Percentiles rank a stretch among this genome's conserved stretches.
Conservation (phyloP, 306 rosid species). For the Myrica gale region DNA sequence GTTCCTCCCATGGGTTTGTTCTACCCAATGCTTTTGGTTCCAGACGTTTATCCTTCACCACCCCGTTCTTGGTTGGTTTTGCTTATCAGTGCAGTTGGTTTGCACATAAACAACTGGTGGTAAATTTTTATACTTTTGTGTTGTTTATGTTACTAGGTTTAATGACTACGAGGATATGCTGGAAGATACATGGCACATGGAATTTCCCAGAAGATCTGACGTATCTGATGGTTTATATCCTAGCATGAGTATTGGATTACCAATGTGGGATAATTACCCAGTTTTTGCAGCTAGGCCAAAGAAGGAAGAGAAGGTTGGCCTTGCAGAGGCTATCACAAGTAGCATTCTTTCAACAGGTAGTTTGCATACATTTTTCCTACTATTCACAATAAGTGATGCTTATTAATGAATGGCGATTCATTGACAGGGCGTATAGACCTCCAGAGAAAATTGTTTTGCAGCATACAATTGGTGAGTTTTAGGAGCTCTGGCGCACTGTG, state of each 20-base stretch:
- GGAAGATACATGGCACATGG: slow-evolving; percentile 89
- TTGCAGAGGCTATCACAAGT: slow-evolving; percentile 86
- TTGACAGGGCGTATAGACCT: slow-evolving; percentile 90
- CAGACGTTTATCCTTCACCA: slow-evolving; percentile 90
- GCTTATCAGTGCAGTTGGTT: slow-evolving; percentile 20
- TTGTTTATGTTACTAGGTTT: slow-evolving; percentile 53
- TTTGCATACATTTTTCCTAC: slow-evolving; percentile 15
- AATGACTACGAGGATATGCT: slow-evolving; percentile 86
- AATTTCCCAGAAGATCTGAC: slow-evolving; percentile 73
- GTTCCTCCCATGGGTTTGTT: slow-evolving; percentile 99
- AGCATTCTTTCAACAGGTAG: slow-evolving; percentile 90
- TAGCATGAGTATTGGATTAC: slow-evolving; percentile 58
- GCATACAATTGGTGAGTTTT: slow-evolving; percentile 87
- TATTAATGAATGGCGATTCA: slow-evolving; percentile 28
- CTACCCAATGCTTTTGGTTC: slow-evolving; percentile 82
- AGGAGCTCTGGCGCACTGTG: slow-evolving; percentile 14
- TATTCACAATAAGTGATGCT: slow-evolving; percentile 17
- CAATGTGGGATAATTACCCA: slow-evolving; percentile 92
- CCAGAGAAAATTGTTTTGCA: slow-evolving; percentile 88
- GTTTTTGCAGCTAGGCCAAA: slow-evolving; percentile 66
- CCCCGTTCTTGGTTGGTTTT: slow-evolving; percentile 81
- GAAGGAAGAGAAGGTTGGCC: slow-evolving; percentile 90
- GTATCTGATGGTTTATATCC: slow-evolving; percentile 69
- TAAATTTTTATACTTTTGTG: slow-evolving; percentile 13
- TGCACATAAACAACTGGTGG: neutral